Evolutionary conservation across 1,284 basidiomycete species (phyloP), one percentile per base, ranked within the genome.

Genomic region (Papiliotrema nemorosa): DNA sequence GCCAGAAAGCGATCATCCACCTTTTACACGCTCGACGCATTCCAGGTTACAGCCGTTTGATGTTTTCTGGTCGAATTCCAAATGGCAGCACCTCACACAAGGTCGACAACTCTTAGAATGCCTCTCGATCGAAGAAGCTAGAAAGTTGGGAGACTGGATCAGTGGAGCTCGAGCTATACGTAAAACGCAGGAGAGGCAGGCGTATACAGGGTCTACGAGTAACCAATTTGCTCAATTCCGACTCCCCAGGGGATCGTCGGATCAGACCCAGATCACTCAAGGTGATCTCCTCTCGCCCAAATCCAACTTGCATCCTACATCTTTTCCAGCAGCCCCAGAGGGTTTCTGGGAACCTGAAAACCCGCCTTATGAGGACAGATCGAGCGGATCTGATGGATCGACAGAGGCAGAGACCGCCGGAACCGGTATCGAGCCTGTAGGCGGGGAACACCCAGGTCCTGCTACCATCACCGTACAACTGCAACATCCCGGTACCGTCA

Each of bases 81-180:
- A 61, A 31, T 72, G 64, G 62, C 47, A 40, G 22, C 55, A 58
- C 26, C 51, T 67, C 4, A 54, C 59, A 1, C 55, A 54, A 18
- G 58, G 57, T 1, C 41, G 35, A 3, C 20, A 54, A 2, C 46
- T 70, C 44, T 47, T 69, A 25, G 59, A 68, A 24, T 68, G 66
- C 29, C 31, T 72, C 12, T 47, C 54, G 18, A 54, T 67, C 12
- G 54, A 64, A n/a, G 54, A 54, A 22, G 62, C 63, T 12, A 47
- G 64, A 24, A 37, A 45, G 26, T 40, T 72, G 13, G 66, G 68
- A 5, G 59, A 62, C 22, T 72, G 70, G 70, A 49, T 70, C 6
- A 53, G 51, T 13, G 66, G 60, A 25, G 54, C 55, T 1, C 53
- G 49, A 43, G 55, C 45, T 4, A 47, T 47, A 1, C 53, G 51